Evolutionary conservation across 2,329 filamentous ascomycete genomes (phyloP), one percentile per base, ranked within the genome.

Genomic region (Fusarium temperatum): DNA sequence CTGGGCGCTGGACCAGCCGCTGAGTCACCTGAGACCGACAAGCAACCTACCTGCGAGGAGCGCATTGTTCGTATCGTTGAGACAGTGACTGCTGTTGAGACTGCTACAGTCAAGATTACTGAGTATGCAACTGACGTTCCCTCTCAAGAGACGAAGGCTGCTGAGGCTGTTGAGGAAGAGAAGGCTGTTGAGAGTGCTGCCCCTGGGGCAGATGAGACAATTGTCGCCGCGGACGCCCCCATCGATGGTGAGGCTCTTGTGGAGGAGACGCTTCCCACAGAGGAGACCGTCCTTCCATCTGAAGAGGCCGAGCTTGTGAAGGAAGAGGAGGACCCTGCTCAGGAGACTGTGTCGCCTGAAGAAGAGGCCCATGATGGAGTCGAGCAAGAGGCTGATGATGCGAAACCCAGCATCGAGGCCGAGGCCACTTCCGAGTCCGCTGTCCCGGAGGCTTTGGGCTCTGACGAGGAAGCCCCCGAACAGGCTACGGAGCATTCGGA

Each of bases 41-140:
- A 39, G 10, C 71, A 76, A 59, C 69, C 69, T 1, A 64, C 75
- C 9, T 63, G 75, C 30, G 75, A 75, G 26, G 72, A 80, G 53
- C 68, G 73, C 32, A 54, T 68, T n/a, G 65, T 68, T 28, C 65
- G 65, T 28, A 38, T 68, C 18, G 72, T 79, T 1, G 77, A 84
- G 17, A 85, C 82, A 12, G 77, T 81, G 5, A 83, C 80, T 4
- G 75, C 80, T 58, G 78, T 81, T 30, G 78, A 82, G 70, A 82
- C 78, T 13, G 75, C 80, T 24, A 81, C 79, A 18, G 60, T 78
- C 32, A 78, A 75, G 36, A 72, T 80, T 10, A 79, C 78, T 13
- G 77, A 77, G 42, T 79, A 78, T 15, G 80, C 83, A 66, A 83
- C 78, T 3, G 70, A 77, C 48, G 64, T 67, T 20, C 56, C 75